These are phyloP conservation scores for Pyricularia pennisetigena DNA, from an alignment of 2,329 filamentous ascomycete genomes.

Conservation along the genomic window DNA sequence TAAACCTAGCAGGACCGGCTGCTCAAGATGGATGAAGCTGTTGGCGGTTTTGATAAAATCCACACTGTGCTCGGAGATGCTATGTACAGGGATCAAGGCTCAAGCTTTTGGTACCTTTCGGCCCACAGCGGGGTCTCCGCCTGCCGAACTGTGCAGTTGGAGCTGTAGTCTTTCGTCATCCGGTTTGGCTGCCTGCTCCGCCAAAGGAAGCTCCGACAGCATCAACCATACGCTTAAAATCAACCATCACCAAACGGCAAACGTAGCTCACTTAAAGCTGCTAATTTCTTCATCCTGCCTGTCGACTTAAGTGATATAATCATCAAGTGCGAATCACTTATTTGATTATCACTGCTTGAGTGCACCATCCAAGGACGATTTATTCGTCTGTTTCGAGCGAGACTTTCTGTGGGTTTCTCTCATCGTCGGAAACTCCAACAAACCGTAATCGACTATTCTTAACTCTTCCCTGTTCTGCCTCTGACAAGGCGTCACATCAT, in stretches of 20 bases:
- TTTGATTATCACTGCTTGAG: not conserved
- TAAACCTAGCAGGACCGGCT: not conserved
- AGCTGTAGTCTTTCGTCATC: conserved; percentile 1
- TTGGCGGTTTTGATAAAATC: not conserved
- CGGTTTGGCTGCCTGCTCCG: not conserved
- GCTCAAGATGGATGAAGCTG: not conserved
- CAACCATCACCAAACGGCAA: not conserved
- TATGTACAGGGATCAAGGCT: not conserved
- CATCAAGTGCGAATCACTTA: not conserved
- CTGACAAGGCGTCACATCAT: not conserved
- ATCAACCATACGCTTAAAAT: conserved; percentile 12
- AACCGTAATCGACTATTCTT: not conserved
- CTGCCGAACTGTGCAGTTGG: not conserved
- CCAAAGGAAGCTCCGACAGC: conserved; percentile 1
- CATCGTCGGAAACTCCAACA: not conserved
- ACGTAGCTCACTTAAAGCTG: not conserved
- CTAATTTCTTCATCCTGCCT: not conserved
- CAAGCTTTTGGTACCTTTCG: not conserved
- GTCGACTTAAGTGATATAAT: not conserved
- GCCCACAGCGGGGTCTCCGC: conserved; percentile 1
- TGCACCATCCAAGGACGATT: not conserved
- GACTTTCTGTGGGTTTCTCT: not conserved
- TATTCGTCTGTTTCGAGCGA: not conserved
- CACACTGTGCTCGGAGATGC: not conserved
- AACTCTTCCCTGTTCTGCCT: not conserved